A percentile compares a stretch with the other conserved stretches of the same genome.
Conservation (phyloP, 2,329 filamentous ascomycete species). For the Fusarium incarnatum region DNA sequence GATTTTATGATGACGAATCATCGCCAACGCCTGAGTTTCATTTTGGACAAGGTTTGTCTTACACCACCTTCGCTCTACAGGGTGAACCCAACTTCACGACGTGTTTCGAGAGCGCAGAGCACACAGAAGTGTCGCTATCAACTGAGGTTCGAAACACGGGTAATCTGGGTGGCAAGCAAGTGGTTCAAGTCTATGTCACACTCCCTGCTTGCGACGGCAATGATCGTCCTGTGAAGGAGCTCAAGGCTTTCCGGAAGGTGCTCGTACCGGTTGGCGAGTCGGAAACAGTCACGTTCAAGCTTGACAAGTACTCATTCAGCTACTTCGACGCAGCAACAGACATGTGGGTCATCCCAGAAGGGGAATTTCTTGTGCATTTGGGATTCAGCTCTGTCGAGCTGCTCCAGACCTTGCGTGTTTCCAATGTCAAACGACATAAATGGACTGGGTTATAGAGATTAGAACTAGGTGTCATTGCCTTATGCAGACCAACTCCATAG, state of each 20-base stretch:
- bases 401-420: background rate
- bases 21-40: background rate
- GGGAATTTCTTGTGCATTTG: background rate
- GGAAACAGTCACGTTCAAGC: background rate
- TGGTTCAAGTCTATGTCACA: background rate
- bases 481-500: background rate
- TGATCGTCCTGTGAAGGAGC: background rate
- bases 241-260: background rate
- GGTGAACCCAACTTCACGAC: rapidly evolving
- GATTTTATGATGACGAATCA: background rate
- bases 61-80: background rate
- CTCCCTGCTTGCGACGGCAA: background rate
- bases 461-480: rapidly evolving
- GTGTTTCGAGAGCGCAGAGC: rapidly evolving
- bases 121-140: background rate
- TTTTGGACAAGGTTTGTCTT: constrained; percentile 7
- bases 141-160: background rate
- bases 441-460: background rate
- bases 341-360: background rate
- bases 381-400: background rate
- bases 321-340: background rate
- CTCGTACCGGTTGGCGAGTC: rapidly evolving
- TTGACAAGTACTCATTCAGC: constrained; percentile 17
- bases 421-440: background rate
- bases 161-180: background rate